Evolutionary conservation across 2,329 filamentous ascomycete species (phyloP).

Genomic region (Colletotrichum agaves): DNA sequence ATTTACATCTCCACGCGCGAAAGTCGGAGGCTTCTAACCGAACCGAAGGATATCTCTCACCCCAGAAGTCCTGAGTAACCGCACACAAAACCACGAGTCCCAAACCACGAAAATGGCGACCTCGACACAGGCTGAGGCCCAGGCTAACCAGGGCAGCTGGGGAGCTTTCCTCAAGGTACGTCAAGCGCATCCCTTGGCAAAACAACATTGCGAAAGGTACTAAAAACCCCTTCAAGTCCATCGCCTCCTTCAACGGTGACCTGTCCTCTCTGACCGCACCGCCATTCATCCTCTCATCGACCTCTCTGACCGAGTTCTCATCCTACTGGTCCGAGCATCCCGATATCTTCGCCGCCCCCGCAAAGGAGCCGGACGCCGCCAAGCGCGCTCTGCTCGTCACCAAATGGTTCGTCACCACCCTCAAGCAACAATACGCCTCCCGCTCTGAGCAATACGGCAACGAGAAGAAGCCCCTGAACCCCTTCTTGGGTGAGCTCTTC

Average conservation of each 20-base stretch:
- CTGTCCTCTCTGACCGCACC: conserved; percentile 83
- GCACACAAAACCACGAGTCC: neutral
- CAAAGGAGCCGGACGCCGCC: conserved; percentile 79
- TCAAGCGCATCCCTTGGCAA: neutral
- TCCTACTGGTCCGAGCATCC: conserved; percentile 87
- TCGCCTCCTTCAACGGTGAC: conserved; percentile 85
- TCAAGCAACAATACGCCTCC: conserved; percentile 85
- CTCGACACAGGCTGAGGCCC: conserved; percentile 21
- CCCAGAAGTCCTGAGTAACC: neutral
- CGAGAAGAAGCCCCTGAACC: conserved; percentile 98
- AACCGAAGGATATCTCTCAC: neutral
- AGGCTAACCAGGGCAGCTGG: conserved; percentile 28
- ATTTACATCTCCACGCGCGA: neutral
- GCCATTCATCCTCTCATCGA: conserved; percentile 83
- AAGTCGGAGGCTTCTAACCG: neutral
- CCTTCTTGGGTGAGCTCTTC: conserved; percentile 95
- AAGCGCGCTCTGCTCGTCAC: conserved; percentile 89
- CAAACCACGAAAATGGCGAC: conserved; percentile 17
- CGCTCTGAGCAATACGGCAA: conserved; percentile 84
- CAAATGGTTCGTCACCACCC: conserved; percentile 94
- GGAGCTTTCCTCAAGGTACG: conserved; percentile 36
- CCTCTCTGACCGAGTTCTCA: conserved; percentile 83
- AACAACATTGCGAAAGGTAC: neutral
- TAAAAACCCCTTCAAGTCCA: conserved; percentile 61
- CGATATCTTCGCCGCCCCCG: conserved; percentile 81